Evolutionary conservation across 352 stramenopile genomes (phyloP), one percentile per base, ranked within the genome.

Genomic region (Globisporangium sylvaticum): DNA sequence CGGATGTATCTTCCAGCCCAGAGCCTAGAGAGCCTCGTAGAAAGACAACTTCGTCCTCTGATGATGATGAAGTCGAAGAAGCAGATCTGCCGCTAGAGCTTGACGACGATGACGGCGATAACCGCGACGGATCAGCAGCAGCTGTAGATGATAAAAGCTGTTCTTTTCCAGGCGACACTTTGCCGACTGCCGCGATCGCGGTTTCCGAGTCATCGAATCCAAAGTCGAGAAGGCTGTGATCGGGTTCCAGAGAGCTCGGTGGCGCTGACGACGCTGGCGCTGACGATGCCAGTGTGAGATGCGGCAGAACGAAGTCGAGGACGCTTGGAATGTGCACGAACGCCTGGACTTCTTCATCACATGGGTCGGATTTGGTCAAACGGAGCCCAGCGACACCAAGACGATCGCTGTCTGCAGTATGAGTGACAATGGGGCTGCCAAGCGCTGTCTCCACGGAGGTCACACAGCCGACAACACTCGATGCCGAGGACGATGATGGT

Each of bases 241-340:
- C 29, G 15, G 29, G 3, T 27, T 60, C 20, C 20, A 34, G 39
- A 25, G 54, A 46, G 20, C 29, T 60, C 22, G 7, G n/a, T 55
- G n/a, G 22, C 6, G 42, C 20, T 18, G n/a, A 29, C 22, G 48
- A 25, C 2, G 6, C 31, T 37, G 29, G n/a, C n/a, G 39, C 2
- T 22, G 42, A 10, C 20, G 24, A 31, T 14, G 25, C n/a, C 15
- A 39, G 39, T 9, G 50, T 10, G 18, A 64, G 25, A 20, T 56
- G 18, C 29, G 58, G 25, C 7, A 27, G 12, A 18, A 64, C 14
- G 18, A 64, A 64, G 25, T 46, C 58, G 58, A 46, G 58, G 7
- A 64, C 58, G 25, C 42, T 56, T 20, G 58, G 42, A n/a, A 56
- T 46, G 58, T 56, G 46, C 31, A 42, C 42, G 31, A 64, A 64